phyloP scores from a whole-genome alignment of 1,284 basidiomycete genomes.

The Cerioporus squamosus region DNA sequence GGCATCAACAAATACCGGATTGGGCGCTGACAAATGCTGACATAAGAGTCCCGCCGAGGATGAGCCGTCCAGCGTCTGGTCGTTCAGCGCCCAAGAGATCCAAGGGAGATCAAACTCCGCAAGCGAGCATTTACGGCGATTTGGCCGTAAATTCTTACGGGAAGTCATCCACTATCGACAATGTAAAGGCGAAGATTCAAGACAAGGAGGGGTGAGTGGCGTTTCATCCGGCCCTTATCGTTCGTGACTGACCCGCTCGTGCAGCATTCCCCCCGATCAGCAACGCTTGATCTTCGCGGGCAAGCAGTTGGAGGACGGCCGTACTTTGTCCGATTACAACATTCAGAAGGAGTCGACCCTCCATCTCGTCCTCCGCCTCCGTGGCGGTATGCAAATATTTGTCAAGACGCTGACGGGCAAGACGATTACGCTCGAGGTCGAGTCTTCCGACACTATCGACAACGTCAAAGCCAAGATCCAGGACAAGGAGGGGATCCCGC shows the following conservation, averaged over 20 bases:
- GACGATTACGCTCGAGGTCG: slow-evolving; percentile 55
- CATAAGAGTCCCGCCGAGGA: too few species aligned
- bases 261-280: slow-evolving; percentile 79
- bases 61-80: too few species aligned
- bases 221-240: background rate
- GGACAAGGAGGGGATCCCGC: slow-evolving; percentile 84
- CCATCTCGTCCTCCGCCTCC: slow-evolving; percentile 55
- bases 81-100: too few species aligned
- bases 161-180: too few species aligned
- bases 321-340: slow-evolving; percentile 76
- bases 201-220: slow-evolving; percentile 70
- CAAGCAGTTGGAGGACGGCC: slow-evolving; percentile 77
- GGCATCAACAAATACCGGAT: too few species aligned
- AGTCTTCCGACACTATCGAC: slow-evolving; percentile 56
- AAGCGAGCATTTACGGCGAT: too few species aligned
- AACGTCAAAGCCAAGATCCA: slow-evolving; percentile 61
- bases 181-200: slow-evolving; percentile 81
- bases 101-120: too few species aligned
- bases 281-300: slow-evolving; percentile 80
- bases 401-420: slow-evolving; percentile 67
- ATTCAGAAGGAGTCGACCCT: slow-evolving; percentile 67
- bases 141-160: too few species aligned
- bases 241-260: background rate
- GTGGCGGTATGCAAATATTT: slow-evolving; percentile 78
- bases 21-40: too few species aligned